A percentile compares a stretch with the other conserved stretches of the same genome.
These are phyloP conservation scores for Fusarium globosum DNA, from an alignment of 2,329 filamentous ascomycete genomes.

Conservation along the genomic window DNA sequence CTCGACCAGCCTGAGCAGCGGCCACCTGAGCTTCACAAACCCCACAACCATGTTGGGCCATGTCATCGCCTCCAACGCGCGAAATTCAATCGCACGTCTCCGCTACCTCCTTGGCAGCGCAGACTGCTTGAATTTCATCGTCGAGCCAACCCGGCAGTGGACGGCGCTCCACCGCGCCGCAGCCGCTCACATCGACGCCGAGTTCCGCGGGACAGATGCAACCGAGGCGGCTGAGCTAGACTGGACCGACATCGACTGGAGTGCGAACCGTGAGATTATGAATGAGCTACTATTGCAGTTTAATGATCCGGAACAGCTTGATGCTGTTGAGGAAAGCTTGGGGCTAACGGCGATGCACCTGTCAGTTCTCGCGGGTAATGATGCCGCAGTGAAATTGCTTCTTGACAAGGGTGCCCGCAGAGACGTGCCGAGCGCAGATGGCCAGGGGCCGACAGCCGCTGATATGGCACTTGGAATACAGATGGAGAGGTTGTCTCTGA, in stretches of 20 bases:
- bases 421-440: not conserved
- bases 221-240: not conserved
- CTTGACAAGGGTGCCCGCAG: not conserved
- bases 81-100: not conserved
- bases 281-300: not conserved
- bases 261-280: not conserved
- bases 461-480: not conserved
- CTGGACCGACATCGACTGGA: not conserved
- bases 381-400: not conserved
- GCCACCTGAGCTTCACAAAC: not conserved
- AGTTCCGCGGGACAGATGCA: not conserved
- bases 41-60: not conserved
- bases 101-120: not conserved
- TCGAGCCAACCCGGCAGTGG: not conserved
- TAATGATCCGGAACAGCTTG: rapidly evolving
- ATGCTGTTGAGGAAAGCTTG: not conserved
- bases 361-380: not conserved
- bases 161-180: not conserved
- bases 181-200: not conserved
- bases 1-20: not conserved
- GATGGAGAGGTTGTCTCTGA: not conserved
- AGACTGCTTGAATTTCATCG: not conserved
- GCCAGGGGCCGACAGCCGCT: not conserved
- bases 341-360: not conserved
- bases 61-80: not conserved